Conservation (phyloP, 345 rosid genomes). For the Eucalyptus curtisii region DNA sequence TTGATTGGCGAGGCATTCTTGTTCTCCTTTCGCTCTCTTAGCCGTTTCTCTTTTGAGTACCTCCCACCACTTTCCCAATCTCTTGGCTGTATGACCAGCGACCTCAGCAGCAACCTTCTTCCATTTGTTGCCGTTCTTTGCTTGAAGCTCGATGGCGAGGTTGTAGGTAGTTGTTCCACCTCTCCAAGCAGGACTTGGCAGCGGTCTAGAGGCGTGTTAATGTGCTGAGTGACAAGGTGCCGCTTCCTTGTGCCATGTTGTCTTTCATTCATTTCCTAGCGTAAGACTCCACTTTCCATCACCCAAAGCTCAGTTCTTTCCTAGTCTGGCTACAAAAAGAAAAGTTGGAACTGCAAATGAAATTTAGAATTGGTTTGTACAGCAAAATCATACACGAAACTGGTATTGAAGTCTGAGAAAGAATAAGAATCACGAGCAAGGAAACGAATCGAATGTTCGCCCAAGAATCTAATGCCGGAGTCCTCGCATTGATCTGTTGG, state of each 20-base stretch:
- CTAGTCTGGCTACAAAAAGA: background rate
- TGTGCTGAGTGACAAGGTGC: background rate
- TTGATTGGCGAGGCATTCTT: background rate
- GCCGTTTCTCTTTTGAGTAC: background rate
- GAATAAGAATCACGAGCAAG: background rate
- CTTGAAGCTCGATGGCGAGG: background rate
- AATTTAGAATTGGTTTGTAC: accelerated
- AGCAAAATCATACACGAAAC: background rate
- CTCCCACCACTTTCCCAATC: background rate
- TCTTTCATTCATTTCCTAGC: background rate
- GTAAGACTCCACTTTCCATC: background rate
- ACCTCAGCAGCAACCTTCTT: too few relatives aligned
- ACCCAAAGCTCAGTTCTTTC: background rate
- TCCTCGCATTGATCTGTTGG: background rate
- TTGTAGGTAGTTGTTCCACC: background rate
- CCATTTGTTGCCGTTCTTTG: too few relatives aligned
- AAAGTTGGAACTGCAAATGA: background rate
- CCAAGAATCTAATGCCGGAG: background rate
- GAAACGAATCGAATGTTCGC: background rate
- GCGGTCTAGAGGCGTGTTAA: background rate
- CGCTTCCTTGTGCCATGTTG: background rate
- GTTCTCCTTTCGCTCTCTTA: background rate
- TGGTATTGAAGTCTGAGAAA: background rate
- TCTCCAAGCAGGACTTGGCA: background rate
- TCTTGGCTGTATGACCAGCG: background rate